Evolutionary conservation across 106 monocot species (phyloP).

Genomic region (Iris macrosiphon): DNA sequence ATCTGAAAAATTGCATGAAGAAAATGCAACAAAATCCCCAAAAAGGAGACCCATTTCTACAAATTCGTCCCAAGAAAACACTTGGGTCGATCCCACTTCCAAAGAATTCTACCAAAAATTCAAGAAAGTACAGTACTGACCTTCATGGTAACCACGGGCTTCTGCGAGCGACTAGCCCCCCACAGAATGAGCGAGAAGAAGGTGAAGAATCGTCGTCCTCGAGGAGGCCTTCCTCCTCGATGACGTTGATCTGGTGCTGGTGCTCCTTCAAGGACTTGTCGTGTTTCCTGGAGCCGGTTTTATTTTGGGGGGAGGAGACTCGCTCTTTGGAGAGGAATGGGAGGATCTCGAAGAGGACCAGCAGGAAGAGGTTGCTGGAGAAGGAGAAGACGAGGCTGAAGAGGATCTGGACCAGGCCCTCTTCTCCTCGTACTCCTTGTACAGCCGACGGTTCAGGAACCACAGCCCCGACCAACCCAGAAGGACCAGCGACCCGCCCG

Average conservation of each 20-base stretch:
- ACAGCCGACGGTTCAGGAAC: constrained; percentile 89
- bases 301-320: no score
- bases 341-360: constrained; percentile 97
- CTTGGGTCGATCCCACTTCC: no score
- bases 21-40: no score
- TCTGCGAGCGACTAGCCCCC: constrained; percentile 67
- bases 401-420: constrained; percentile 94
- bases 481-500: constrained; percentile 41
- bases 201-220: constrained; percentile 76
- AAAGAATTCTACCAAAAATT: no score
- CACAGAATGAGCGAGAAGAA: constrained; percentile 77
- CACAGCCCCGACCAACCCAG: constrained; percentile 94
- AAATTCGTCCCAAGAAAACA: no score
- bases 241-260: no score
- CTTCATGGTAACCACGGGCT: constrained; percentile 49
- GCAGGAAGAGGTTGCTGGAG: constrained; percentile 98
- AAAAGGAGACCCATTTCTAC: no score
- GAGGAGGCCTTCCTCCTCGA: constrained; percentile 68
- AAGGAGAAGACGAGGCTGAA: constrained; percentile 95
- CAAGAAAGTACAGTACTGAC: no score
- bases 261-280: constrained; percentile 42
- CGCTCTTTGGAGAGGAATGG: constrained; percentile 94
- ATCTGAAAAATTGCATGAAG: no score
- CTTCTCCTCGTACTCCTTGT: constrained; percentile 99
- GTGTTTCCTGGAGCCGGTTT: no score